Percentiles rank a stretch among this genome's conserved stretches.
These are phyloP conservation scores for Prunus mongolica DNA, from an alignment of 306 rosid genomes.

Conservation along the genomic window DNA sequence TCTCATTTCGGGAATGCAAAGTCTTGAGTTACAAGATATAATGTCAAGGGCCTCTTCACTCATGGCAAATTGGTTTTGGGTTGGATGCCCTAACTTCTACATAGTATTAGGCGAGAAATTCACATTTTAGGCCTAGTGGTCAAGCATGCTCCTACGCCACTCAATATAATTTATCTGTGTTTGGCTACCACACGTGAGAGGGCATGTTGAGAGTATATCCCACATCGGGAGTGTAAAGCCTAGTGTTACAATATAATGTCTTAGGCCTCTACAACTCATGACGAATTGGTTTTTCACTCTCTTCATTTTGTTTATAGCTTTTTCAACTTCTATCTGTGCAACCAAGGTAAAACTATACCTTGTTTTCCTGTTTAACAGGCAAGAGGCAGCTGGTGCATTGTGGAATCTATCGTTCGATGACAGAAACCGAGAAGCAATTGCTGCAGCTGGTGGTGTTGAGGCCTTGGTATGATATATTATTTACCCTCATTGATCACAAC, in stretches of 20 bases:
- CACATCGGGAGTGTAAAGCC: neutral
- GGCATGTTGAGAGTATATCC: neutral
- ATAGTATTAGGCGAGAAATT: neutral
- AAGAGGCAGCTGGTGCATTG: slow-evolving; percentile 99
- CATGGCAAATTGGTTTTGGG: neutral
- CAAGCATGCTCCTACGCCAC: neutral
- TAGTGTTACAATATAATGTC: neutral
- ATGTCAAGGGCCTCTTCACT: neutral
- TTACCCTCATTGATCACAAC: slow-evolving; percentile 3
- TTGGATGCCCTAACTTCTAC: neutral
- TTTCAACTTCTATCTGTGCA: neutral
- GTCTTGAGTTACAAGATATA: neutral
- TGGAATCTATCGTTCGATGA: slow-evolving; percentile 99
- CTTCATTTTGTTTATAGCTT: neutral
- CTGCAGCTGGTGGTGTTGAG: slow-evolving; percentile 95
- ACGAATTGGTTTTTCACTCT: neutral
- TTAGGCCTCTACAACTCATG: slow-evolving; percentile 1
- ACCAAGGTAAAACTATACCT: neutral
- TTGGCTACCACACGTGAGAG: neutral
- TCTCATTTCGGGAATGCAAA: neutral
- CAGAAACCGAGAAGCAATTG: slow-evolving; percentile 97
- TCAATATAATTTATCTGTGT: neutral
- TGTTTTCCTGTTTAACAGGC: slow-evolving; percentile 47
- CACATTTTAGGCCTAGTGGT: neutral
- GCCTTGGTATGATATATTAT: slow-evolving; percentile 68